phyloP scores from a whole-genome alignment of 2,329 filamentous ascomycete species.

The Aspergillus viridinutans region DNA sequence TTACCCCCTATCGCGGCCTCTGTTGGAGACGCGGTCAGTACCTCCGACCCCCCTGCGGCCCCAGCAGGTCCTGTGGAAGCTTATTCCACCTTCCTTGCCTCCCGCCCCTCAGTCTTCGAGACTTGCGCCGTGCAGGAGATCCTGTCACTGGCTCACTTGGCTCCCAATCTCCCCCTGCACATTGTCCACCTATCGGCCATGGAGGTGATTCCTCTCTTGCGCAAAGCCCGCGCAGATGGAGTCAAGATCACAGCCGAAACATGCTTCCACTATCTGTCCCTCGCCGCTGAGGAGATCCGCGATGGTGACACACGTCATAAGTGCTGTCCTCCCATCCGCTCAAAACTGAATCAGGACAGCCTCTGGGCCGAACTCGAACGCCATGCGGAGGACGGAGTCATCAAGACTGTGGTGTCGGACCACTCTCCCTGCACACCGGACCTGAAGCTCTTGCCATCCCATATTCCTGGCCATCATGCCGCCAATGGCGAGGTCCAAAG shows the following conservation, averaged over 20 bases:
- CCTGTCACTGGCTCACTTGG: conserved; percentile 71
- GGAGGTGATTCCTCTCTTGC: conserved; percentile 77
- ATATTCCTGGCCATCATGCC: conserved; percentile 53
- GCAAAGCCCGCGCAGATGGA: conserved; percentile 65
- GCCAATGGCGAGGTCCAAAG: conserved; percentile 26
- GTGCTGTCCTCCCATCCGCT: conserved; percentile 89
- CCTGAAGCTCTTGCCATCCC: conserved; percentile 76
- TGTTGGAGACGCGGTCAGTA: conserved; percentile 71
- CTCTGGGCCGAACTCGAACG: conserved; percentile 76
- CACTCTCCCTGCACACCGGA: conserved; percentile 96
- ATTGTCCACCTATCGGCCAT: conserved; percentile 92
- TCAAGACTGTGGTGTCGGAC: conserved; percentile 88
- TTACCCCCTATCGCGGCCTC: conserved; percentile 79
- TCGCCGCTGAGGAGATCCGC: conserved; percentile 75
- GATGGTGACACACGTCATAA: conserved; percentile 90
- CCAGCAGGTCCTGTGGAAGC: conserved; percentile 68
- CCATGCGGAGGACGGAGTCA: conserved; percentile 65
- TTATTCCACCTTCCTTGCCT: conserved; percentile 89
- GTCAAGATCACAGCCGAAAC: conserved; percentile 90
- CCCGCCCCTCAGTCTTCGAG: conserved; percentile 83
- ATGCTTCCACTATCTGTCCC: conserved; percentile 88
- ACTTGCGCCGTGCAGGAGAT: conserved; percentile 87
- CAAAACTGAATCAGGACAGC: conserved; percentile 72
- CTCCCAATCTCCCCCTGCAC: conserved; percentile 79
- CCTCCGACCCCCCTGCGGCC: conserved; percentile 63